Conservation (phyloP, 352 stramenopile species). For the Thalassiosira ordinaria region DNA sequence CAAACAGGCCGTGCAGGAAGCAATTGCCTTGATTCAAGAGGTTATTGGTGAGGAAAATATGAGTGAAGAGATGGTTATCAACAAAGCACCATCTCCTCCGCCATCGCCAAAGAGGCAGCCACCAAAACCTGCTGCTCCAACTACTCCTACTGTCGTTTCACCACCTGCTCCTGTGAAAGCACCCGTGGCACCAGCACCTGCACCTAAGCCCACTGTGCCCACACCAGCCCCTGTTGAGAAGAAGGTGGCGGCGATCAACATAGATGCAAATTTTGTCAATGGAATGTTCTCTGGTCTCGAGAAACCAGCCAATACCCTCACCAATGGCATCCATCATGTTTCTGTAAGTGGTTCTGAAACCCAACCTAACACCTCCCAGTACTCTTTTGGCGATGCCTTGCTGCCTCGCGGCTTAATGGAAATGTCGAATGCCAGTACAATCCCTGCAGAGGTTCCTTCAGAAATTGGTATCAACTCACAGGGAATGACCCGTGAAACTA, state of each 20-base stretch:
- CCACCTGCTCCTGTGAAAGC: neutral
- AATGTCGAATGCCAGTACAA: too few relatives aligned
- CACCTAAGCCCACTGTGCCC: too few relatives aligned
- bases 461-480: conserved; percentile 45
- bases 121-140: neutral
- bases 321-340: conserved; percentile 25
- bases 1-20: conserved; percentile 16
- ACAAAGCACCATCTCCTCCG: neutral
- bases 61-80: conserved; percentile 6
- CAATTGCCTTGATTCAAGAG: conserved; percentile 35
- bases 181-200: neutral
- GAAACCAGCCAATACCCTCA: conserved; percentile 3
- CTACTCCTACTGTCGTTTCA: neutral
- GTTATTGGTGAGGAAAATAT: conserved; percentile 39
- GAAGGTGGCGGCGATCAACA: neutral
- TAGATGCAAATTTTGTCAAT: conserved; percentile 1
- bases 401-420: conserved; percentile 32
- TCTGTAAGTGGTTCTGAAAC: conserved; percentile 26
- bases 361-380: conserved; percentile 8
- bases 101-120: too few relatives aligned
- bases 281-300: conserved; percentile 1
- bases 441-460: conserved; percentile 33
- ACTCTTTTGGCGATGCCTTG: conserved; percentile 38
- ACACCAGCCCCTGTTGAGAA: conserved; percentile 11
- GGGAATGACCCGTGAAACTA: conserved; percentile 27